Evolutionary conservation across 2,329 filamentous ascomycete genomes (phyloP), one percentile per base, ranked within the genome.

Genomic region (Thelonectria rubi): DNA sequence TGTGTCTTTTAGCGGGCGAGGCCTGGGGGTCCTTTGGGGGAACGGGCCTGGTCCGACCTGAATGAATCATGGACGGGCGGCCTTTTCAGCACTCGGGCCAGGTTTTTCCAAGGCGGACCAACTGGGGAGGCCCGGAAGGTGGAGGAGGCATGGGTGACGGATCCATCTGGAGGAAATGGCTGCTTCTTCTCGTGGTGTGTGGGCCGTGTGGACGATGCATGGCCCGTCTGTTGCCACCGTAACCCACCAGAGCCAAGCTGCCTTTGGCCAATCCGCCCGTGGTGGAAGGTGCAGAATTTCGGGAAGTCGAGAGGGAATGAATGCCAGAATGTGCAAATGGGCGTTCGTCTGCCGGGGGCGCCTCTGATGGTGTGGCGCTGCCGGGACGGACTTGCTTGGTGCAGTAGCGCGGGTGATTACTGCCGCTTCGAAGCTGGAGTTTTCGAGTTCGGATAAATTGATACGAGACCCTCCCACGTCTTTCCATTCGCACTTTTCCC

Each of bases 101-200:
- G 30, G 20, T 45, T 21, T 30, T 30, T 30, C 26, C 26, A 30
- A 30, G 26, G 26, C 26, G 26, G 26, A 39, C 37, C 37, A 45
- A 30, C 54, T 50, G 53, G 53, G 58, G 52, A 53, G n/a, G 30
- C 46, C 52, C 48, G 40, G 53, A 46, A 42, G 24, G 48, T 46
- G 48, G 59, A 50, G n/a, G n/a, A n/a, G n/a, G n/a, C 26, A 51
- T 40, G 34, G 26, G 26, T 37, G 6, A 30, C 10, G 26, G 26
- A 30, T 30, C 10, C 26, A 6, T 30, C 26, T 30, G n/a, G n/a
- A n/a, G n/a, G n/a, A n/a, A n/a, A n/a, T n/a, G n/a, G n/a, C n/a
- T n/a, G n/a, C n/a, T n/a, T n/a, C 26, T 30, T 30, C 26, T 30
- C 26, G 26, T 55, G 40, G 43, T 68, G 65, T 65, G 60, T 66